Evolutionary conservation across 2,329 filamentous ascomycete species (phyloP).

Genomic region (Trichophyton mentagrophytes): DNA sequence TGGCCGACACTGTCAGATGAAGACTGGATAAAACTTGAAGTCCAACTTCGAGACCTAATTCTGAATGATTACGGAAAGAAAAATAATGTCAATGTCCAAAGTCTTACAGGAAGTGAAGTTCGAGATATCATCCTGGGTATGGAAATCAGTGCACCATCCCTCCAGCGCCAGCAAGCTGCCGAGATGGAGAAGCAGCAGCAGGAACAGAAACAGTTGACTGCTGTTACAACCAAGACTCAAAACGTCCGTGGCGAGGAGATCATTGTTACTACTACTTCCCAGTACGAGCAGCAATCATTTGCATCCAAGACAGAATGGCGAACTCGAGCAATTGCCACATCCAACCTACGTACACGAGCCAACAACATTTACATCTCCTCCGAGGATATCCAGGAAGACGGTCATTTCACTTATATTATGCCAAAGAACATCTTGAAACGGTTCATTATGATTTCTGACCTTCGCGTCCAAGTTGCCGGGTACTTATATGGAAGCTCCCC

Average conservation of each 20-base stretch:
- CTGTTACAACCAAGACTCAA: conserved; percentile 95
- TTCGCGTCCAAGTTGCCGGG: conserved; percentile 89
- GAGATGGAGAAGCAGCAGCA: conserved; percentile 99
- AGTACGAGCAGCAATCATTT: conserved; percentile 95
- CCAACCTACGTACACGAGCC: conserved; percentile 79
- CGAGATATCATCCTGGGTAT: conserved; percentile 97
- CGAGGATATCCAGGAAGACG: conserved; percentile 80
- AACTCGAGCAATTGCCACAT: conserved; percentile 88
- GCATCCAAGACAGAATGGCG: conserved; percentile 99
- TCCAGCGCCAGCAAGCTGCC: conserved; percentile 95
- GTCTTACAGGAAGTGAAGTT: conserved; percentile 90
- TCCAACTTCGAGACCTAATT: conserved; percentile 86
- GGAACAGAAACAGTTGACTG: conserved; percentile 90
- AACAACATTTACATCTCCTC: conserved; percentile 99
- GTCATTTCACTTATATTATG: conserved; percentile 90
- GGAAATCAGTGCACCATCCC: conserved; percentile 95
- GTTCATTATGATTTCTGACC: conserved; percentile 93
- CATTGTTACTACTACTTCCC: conserved; percentile 92
- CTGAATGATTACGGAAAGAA: conserved; percentile 99
- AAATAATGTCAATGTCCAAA: conserved; percentile 98
- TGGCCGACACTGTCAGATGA: conserved; percentile 92
- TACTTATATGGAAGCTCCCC: conserved; percentile 91
- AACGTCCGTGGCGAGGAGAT: conserved; percentile 96
- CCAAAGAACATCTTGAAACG: conserved; percentile 97
- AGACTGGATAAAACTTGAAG: conserved; percentile 99